Percentiles rank a stretch among this genome's conserved stretches.
Conservation (phyloP, 352 stramenopile genomes). For the Globisporangium acanthophoron region DNA sequence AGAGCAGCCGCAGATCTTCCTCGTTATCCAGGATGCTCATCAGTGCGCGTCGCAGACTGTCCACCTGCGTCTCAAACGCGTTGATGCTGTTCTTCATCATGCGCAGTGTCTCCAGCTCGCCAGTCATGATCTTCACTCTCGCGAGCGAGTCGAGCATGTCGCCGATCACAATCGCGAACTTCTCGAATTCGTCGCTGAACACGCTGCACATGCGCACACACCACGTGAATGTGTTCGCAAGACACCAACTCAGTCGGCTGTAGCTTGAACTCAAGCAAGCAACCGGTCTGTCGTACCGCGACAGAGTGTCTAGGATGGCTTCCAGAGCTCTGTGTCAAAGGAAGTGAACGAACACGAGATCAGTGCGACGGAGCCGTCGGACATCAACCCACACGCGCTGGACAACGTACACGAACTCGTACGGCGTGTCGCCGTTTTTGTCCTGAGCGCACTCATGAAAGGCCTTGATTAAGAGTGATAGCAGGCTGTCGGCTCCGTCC, state of each 20-base stretch:
- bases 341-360: too few species aligned
- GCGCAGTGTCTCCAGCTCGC: constrained; percentile 58
- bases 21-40: constrained; percentile 70
- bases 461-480: constrained; percentile 25
- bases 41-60: constrained; percentile 47
- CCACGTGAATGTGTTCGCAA: background rate
- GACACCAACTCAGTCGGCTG: background rate
- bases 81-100: constrained; percentile 69
- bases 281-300: too few species aligned
- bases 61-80: constrained; percentile 65
- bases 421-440: too few species aligned
- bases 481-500: constrained; percentile 32
- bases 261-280: constrained; percentile 11
- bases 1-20: constrained; percentile 52
- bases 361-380: too few species aligned
- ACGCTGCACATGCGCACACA: constrained; percentile 1
- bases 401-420: too few species aligned
- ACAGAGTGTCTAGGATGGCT: too few species aligned
- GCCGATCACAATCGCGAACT: constrained; percentile 3
- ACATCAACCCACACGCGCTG: too few species aligned
- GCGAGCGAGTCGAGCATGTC: constrained; percentile 40
- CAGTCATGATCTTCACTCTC: constrained; percentile 33
- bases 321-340: too few species aligned
- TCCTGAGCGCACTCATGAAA: too few species aligned
- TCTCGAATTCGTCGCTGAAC: constrained; percentile 5